phyloP scores from a whole-genome alignment of 1,284 basidiomycete genomes.

The Flammula alnicola region DNA sequence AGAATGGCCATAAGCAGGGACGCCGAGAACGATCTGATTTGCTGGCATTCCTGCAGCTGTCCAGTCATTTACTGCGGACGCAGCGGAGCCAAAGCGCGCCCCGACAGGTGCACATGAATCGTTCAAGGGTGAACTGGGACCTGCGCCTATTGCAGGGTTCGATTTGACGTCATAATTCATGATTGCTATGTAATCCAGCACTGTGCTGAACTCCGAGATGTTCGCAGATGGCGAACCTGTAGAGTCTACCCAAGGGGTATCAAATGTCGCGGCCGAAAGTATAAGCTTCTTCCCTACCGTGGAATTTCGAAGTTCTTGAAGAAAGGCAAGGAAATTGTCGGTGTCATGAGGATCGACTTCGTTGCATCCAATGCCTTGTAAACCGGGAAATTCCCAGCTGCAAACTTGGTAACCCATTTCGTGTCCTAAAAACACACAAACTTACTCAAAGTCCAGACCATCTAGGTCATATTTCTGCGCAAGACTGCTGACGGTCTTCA shows the following conservation, averaged over 20 bases:
- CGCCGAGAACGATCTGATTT: constrained; percentile 71
- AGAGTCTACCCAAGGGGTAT: constrained; percentile 68
- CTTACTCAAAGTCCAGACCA: constrained; percentile 87
- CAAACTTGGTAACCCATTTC: constrained; percentile 10
- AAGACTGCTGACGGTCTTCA: constrained; percentile 63
- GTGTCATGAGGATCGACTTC: constrained; percentile 66
- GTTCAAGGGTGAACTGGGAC: constrained; percentile 84
- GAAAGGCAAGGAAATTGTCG: constrained; percentile 73
- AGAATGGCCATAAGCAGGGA: constrained; percentile 78
- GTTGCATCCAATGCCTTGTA: constrained; percentile 78
- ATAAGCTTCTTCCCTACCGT: constrained; percentile 62
- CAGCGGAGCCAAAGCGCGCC: constrained; percentile 76
- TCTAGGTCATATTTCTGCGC: constrained; percentile 73
- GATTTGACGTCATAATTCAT: constrained; percentile 89
- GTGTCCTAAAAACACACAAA: constrained; percentile 11
- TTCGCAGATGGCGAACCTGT: constrained; percentile 63
- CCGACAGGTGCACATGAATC: constrained; percentile 70
- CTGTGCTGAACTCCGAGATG: constrained; percentile 69
- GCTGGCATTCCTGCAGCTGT: constrained; percentile 78
- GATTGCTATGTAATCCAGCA: constrained; percentile 81
- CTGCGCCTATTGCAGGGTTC: constrained; percentile 56
- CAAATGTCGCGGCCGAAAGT: constrained; percentile 75
- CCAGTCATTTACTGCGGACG: constrained; percentile 77
- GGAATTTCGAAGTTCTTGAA: constrained; percentile 71
- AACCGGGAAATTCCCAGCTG: constrained; percentile 89